Percentiles rank a stretch among this genome's conserved stretches.
Conservation (phyloP, 2,329 filamentous ascomycete genomes). For the Nemania sp. region DNA sequence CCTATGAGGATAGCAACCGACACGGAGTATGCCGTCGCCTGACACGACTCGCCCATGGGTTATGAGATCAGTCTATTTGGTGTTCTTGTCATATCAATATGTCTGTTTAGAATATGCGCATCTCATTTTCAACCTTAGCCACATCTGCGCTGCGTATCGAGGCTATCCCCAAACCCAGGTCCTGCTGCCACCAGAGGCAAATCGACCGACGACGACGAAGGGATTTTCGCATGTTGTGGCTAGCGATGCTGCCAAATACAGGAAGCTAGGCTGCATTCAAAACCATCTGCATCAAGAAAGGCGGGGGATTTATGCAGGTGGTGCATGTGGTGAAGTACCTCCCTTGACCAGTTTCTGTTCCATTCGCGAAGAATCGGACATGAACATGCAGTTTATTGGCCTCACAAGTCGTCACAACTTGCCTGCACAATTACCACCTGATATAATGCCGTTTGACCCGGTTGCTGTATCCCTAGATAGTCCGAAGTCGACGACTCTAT, state of each 20-base stretch:
- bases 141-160: slow-evolving; percentile 26
- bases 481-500: slow-evolving; percentile 9
- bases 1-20: not conserved
- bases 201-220: slow-evolving; percentile 11
- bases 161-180: slow-evolving; percentile 25
- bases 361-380: slow-evolving; percentile 21
- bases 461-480: slow-evolving; percentile 13
- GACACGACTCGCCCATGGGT: slow-evolving; percentile 1
- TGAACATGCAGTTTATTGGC: slow-evolving; percentile 22
- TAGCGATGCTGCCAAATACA: slow-evolving; percentile 29
- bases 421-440: slow-evolving; percentile 24
- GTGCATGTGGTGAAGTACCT: slow-evolving; percentile 29
- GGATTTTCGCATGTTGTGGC: slow-evolving; percentile 27
- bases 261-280: slow-evolving; percentile 37
- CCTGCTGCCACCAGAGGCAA: slow-evolving; percentile 14
- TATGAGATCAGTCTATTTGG: not conserved
- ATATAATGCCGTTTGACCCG: slow-evolving; percentile 21
- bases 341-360: slow-evolving; percentile 16
- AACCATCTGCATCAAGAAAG: slow-evolving; percentile 37
- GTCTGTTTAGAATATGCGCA: not conserved
- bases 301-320: slow-evolving; percentile 38
- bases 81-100: not conserved
- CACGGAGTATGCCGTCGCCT: slow-evolving; percentile 22
- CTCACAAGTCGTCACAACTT: slow-evolving; percentile 18
- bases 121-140: slow-evolving; percentile 12